Evolutionary conservation across 2,329 filamentous ascomycete species (phyloP).

Genomic region (Xylaria sp.): DNA sequence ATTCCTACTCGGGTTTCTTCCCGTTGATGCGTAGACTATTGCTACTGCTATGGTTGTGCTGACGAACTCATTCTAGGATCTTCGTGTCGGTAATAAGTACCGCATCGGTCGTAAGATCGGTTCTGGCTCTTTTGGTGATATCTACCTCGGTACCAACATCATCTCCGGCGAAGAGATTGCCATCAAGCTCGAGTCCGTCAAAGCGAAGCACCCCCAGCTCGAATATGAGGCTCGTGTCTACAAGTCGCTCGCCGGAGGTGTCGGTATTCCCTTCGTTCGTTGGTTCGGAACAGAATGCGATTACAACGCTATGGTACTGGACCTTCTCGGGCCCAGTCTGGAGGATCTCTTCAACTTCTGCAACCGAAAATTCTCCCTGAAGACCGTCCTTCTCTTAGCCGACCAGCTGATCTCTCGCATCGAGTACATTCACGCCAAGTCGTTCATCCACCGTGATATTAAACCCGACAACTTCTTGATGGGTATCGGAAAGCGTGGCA

Average conservation of each 20-base stretch:
- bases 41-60: no score
- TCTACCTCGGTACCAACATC: constrained; percentile 99
- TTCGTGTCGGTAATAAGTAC: constrained; percentile 99
- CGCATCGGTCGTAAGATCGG: constrained; percentile 99
- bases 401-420: constrained; percentile 99
- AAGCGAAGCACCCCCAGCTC: constrained; percentile 98
- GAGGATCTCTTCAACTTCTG: constrained; percentile 99
- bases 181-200: constrained; percentile 99
- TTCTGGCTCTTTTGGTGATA: constrained; percentile 95
- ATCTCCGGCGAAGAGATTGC: constrained; percentile 99
- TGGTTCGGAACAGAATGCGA: constrained; percentile 99
- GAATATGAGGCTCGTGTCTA: constrained; percentile 98
- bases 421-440: constrained; percentile 99
- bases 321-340: constrained; percentile 90
- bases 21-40: no score
- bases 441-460: constrained; percentile 99
- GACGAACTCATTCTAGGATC: constrained; percentile 64
- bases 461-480: constrained; percentile 99
- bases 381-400: constrained; percentile 94
- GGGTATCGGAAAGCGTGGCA: constrained; percentile 98
- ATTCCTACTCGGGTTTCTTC: background rate
- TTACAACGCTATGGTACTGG: constrained; percentile 99
- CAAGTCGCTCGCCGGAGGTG: constrained; percentile 88
- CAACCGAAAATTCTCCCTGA: constrained; percentile 99
- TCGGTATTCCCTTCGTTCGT: constrained; percentile 97